Evolutionary conservation across 2,329 filamentous ascomycete genomes (phyloP), one percentile per base, ranked within the genome.

Genomic region (Cadophora sp.): DNA sequence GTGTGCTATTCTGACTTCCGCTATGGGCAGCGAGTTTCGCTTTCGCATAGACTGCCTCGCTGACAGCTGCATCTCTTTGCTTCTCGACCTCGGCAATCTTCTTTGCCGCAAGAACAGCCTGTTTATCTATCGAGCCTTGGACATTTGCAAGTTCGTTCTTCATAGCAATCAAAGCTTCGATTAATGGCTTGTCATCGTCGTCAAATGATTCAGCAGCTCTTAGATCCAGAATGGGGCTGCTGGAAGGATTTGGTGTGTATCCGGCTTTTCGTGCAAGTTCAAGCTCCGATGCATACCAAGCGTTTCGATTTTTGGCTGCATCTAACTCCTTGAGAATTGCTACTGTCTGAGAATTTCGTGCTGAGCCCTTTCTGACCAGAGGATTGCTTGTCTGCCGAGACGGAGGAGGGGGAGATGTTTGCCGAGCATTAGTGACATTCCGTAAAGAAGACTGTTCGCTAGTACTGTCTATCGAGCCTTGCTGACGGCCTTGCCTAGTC

Each of bases 251-350:
- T 19, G 92, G 87, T 7, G 89, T 86, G 76, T 98, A 99, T 5
- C 96, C 96, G 50, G 93, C 89, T 80, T 97, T 97, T 61, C 92
- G 89, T 7, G 96, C 97, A 71, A 99, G 83, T 67, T 97, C 93
- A 56, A 99, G 84, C 80, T 99, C 96, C 0, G 95, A 97, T 8
- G 94, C 93, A 79, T 97, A 97, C 96, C 96, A 99, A 0, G 95
- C 95, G 80, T 97, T 98, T 62, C 92, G 89, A 76, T 91, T 96
- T 75, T 93, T 92, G 3, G 91, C 87, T 9, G 89, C 85, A 77
- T 99, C 95, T 1, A 99, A 84, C 77, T 99, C 96, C 77, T 96
- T 95, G 16, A 93, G 84, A 14, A 97, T 80, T 0, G 92, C 89
- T 71, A 92, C 91, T 1, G 91, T 91, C 8, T 78, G 76, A 0